Percentiles rank a stretch among this genome's conserved stretches.
Evolutionary conservation across 805 yeast genomes (phyloP).

Genomic region (Alloascoidea africana): DNA sequence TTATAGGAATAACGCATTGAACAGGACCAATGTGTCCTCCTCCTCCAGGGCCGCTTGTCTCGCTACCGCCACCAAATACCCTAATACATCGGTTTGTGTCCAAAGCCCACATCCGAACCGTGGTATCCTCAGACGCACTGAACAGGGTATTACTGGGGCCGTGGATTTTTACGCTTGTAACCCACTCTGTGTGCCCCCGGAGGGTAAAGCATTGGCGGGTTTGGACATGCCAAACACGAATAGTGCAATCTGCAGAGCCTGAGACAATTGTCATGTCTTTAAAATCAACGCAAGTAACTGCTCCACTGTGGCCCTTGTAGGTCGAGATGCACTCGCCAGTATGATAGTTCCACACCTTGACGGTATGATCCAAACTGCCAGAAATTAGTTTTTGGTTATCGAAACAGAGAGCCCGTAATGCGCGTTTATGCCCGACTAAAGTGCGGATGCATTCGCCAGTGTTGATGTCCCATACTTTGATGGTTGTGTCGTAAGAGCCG

Average conservation of each 20-base stretch:
- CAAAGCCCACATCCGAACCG: slow-evolving; percentile 91
- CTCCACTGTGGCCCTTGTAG: slow-evolving; percentile 81
- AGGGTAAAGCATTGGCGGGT: slow-evolving; percentile 83
- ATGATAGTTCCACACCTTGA: slow-evolving; percentile 90
- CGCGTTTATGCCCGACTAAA: slow-evolving; percentile 79
- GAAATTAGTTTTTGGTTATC: slow-evolving; percentile 84
- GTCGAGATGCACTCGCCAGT: slow-evolving; percentile 93
- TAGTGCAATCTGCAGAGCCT: slow-evolving; percentile 85
- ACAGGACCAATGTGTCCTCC: slow-evolving; percentile 87
- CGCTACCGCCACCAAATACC: slow-evolving; percentile 53
- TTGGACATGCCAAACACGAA: slow-evolving; percentile 94
- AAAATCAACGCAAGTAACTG: slow-evolving; percentile 76
- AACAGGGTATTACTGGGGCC: slow-evolving; percentile 63
- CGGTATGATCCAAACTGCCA: slow-evolving; percentile 82
- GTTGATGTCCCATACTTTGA: slow-evolving; percentile 85
- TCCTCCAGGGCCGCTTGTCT: slow-evolving; percentile 22
- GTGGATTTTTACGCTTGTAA: slow-evolving; percentile 79
- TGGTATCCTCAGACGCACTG: slow-evolving; percentile 84
- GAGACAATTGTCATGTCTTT: slow-evolving; percentile 71
- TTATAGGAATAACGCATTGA: slow-evolving; percentile 80
- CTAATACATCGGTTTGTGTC: slow-evolving; percentile 63
- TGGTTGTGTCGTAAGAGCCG: slow-evolving; percentile 83
- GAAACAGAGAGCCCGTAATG: slow-evolving; percentile 72
- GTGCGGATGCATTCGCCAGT: slow-evolving; percentile 66
- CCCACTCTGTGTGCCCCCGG: slow-evolving; percentile 89